Percentiles rank a stretch among this genome's conserved stretches.
Evolutionary conservation across 176 grass and related monocot genomes (phyloP).

Genomic region (Eleusine coracana): DNA sequence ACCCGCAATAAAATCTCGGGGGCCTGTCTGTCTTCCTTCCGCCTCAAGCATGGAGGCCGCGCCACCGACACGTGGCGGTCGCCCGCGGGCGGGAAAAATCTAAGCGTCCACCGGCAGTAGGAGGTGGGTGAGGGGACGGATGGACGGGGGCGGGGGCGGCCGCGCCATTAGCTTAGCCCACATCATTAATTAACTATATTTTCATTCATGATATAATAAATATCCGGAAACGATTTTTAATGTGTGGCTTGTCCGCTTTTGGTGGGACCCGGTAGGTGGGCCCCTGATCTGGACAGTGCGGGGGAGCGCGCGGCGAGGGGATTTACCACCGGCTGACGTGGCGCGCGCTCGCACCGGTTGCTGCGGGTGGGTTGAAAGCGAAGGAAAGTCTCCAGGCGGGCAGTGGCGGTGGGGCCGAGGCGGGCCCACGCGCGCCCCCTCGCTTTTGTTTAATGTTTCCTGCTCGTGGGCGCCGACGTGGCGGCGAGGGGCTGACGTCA

Average conservation of each 20-base stretch:
- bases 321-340: slow-evolving; percentile 53
- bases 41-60: slow-evolving; percentile 40
- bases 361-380: slow-evolving; percentile 49
- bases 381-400: slow-evolving; percentile 46
- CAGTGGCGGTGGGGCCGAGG: slow-evolving; percentile 20
- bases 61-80: slow-evolving; percentile 59
- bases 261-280: not conserved
- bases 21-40: slow-evolving; percentile 46
- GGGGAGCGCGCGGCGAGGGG: not conserved
- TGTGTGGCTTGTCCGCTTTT: slow-evolving; percentile 39
- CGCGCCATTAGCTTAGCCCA: not conserved
- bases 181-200: not conserved
- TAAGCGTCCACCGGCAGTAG: slow-evolving; percentile 44
- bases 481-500: slow-evolving; percentile 50
- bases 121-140: slow-evolving; percentile 32
- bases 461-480: slow-evolving; percentile 68
- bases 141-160: not conserved
- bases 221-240: not conserved
- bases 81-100: not conserved
- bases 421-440: not conserved
- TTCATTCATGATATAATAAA: no score
- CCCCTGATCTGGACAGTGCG: slow-evolving; percentile 53
- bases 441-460: slow-evolving; percentile 44
- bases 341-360: slow-evolving; percentile 35
- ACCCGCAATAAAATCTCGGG: slow-evolving; percentile 62